Conservation (phyloP, 2,329 filamentous ascomycete species). For the Diaporthe velutina region DNA sequence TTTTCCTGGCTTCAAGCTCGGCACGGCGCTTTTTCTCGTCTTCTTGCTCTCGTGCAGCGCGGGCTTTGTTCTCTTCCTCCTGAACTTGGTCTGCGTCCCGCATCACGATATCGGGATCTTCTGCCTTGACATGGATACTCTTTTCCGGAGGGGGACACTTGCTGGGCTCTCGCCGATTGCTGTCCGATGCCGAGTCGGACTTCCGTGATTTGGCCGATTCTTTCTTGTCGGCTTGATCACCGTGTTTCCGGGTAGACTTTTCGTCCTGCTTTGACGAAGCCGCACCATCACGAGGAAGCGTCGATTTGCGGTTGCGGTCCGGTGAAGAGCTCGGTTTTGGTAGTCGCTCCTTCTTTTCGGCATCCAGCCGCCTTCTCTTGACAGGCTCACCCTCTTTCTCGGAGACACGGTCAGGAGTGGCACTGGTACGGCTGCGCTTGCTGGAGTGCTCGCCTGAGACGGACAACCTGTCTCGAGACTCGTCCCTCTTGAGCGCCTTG, state of each 20-base stretch:
- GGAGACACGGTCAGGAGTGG: constrained; percentile 67
- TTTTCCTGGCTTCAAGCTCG: constrained; percentile 46
- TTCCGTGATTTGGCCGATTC: constrained; percentile 54
- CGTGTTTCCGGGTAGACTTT: constrained; percentile 53
- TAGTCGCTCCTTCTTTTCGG: constrained; percentile 64
- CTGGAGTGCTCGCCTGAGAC: constrained; percentile 63
- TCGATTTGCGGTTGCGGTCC: constrained; percentile 60
- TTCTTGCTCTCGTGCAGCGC: constrained; percentile 46
- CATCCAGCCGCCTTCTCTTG: constrained; percentile 71
- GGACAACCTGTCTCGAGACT: constrained; percentile 67
- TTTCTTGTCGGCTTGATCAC: constrained; percentile 58
- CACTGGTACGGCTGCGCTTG: constrained; percentile 72
- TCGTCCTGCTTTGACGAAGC: constrained; percentile 44
- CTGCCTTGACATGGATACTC: constrained; percentile 69
- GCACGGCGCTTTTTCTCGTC: constrained; percentile 47
- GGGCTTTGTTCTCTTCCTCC: constrained; percentile 44
- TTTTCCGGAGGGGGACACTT: constrained; percentile 60
- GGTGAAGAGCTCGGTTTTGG: constrained; percentile 57
- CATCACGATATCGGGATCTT: constrained; percentile 70
- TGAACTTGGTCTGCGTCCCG: constrained; percentile 55
- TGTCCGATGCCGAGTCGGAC: constrained; percentile 48
- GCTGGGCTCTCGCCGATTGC: constrained; percentile 56
- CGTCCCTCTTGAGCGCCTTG: constrained; percentile 72
- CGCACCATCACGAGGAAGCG: constrained; percentile 55
- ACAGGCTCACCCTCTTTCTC: constrained; percentile 68